phyloP scores from a whole-genome alignment of 1,139 yeast genomes.

The Magnusiomyces suaveolens region DNA sequence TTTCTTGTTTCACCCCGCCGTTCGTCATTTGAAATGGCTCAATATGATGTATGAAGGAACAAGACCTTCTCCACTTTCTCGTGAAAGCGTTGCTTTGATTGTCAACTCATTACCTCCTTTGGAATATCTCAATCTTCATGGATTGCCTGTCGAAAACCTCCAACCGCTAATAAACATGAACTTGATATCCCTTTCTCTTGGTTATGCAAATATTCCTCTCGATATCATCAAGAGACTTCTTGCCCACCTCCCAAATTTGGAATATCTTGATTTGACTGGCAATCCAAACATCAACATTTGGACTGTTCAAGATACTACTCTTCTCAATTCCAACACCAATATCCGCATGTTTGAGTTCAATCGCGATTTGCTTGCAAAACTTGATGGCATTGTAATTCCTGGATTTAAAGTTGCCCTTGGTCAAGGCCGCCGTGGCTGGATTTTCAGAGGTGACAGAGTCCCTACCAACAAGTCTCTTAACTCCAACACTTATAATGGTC shows the following conservation, averaged over 20 bases:
- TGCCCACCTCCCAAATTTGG: conserved; percentile 27
- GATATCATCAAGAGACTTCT: conserved; percentile 44
- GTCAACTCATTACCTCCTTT: conserved; percentile 39
- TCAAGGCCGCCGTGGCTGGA: conserved; percentile 76
- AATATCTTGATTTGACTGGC: conserved; percentile 45
- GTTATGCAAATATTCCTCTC: conserved; percentile 46
- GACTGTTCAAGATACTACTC: conserved; percentile 42
- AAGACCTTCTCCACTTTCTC: conserved; percentile 50
- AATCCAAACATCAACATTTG: conserved; percentile 42
- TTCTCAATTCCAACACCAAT: conserved; percentile 34
- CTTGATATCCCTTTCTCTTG: conserved; percentile 54
- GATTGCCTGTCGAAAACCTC: conserved; percentile 59
- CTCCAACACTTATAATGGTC: conserved; percentile 13
- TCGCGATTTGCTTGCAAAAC: conserved; percentile 27
- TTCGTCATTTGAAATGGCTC: conserved; percentile 56
- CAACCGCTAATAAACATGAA: conserved; percentile 42
- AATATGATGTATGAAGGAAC: conserved; percentile 66
- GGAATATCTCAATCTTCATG: conserved; percentile 59
- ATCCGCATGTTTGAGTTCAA: conserved; percentile 36
- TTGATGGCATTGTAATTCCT: conserved; percentile 24
- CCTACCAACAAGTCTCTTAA: conserved; percentile 13
- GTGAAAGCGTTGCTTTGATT: conserved; percentile 34
- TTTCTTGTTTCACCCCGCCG: conserved; percentile 63
- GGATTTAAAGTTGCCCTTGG: conserved; percentile 45
- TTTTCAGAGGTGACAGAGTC: conserved; percentile 41